Percentiles rank a stretch among this genome's conserved stretches.
Evolutionary conservation across 129 eudicot species (phyloP).

Genomic region (Cynara cardunculus): DNA sequence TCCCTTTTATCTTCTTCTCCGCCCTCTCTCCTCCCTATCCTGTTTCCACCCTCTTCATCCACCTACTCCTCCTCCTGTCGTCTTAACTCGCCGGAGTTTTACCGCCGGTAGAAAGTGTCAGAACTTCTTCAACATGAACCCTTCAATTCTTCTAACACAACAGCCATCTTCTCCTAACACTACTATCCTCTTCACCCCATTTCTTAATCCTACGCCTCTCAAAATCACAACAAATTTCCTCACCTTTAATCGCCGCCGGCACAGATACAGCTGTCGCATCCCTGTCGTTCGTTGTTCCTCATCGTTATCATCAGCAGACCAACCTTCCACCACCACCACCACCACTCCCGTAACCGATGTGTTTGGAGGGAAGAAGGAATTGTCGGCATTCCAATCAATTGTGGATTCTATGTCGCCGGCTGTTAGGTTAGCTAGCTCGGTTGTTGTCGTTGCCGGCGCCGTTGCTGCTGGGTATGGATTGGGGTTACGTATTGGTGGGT

Average conservation of each 20-base stretch:
- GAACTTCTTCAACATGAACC: slow-evolving; percentile 36
- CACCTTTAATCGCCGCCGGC: slow-evolving; percentile 25
- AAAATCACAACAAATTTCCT: slow-evolving; percentile 13
- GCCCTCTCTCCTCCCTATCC: slow-evolving; percentile 24
- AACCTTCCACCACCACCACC: slow-evolving; percentile 13
- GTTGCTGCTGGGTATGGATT: slow-evolving; percentile 87
- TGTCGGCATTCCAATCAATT: slow-evolving; percentile 55
- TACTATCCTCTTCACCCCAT: slow-evolving; percentile 29
- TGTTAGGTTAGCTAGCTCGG: slow-evolving; percentile 65
- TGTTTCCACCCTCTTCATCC: background rate
- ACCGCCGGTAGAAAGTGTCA: background rate
- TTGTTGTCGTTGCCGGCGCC: slow-evolving; percentile 63
- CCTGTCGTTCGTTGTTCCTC: slow-evolving; percentile 34
- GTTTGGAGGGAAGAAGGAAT: slow-evolving; percentile 68
- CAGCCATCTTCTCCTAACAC: slow-evolving; percentile 38
- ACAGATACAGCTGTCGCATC: slow-evolving; percentile 22
- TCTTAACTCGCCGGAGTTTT: slow-evolving; percentile 16
- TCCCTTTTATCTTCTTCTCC: slow-evolving; percentile 25
- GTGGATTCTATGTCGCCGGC: slow-evolving; percentile 79
- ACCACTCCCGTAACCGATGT: slow-evolving; percentile 33
- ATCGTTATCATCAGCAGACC: slow-evolving; percentile 23
- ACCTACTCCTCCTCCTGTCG: background rate
- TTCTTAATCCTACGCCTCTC: slow-evolving; percentile 34
- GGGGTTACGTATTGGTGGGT: slow-evolving; percentile 60
- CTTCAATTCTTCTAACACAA: slow-evolving; percentile 49